A percentile compares a stretch with the other conserved stretches of the same genome.
These are phyloP conservation scores for Phaeophleospora eucalypticola DNA, from an alignment of 2,329 filamentous ascomycete genomes.

Conservation along the genomic window DNA sequence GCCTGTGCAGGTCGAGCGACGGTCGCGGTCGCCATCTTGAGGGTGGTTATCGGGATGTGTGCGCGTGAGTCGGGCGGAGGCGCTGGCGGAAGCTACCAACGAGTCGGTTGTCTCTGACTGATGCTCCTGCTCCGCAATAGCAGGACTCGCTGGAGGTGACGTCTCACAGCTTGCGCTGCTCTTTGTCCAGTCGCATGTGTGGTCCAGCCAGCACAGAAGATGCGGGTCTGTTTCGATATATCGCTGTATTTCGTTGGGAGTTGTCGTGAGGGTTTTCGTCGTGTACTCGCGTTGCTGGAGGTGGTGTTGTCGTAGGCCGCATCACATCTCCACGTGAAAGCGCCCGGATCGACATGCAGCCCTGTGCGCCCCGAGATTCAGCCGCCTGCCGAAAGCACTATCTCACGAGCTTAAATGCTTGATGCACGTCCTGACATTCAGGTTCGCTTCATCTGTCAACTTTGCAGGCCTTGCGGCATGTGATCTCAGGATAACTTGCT, in stretches of 20 bases:
- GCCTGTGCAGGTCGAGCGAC: slow-evolving; percentile 37
- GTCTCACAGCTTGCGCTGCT: not conserved
- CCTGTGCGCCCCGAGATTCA: not conserved
- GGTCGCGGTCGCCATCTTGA: slow-evolving; percentile 32
- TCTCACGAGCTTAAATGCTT: not conserved
- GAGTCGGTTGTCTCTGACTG: not conserved
- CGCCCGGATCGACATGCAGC: not conserved
- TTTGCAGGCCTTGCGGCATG: too few species aligned
- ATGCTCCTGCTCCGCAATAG: not conserved
- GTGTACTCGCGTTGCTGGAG: not conserved
- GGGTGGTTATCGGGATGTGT: not conserved
- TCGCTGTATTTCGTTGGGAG: too few species aligned
- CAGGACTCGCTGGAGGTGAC: not conserved
- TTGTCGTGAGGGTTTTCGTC: too few species aligned
- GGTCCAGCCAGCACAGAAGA: too few species aligned
- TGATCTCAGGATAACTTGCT: too few species aligned
- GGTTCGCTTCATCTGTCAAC: too few species aligned
- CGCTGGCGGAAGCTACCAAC: not conserved
- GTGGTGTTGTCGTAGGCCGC: too few species aligned
- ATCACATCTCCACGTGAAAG: not conserved
- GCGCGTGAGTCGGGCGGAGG: not conserved
- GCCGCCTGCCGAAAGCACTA: not conserved
- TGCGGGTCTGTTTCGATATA: too few species aligned
- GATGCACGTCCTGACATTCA: too few species aligned
- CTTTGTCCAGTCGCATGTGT: not conserved